Evolutionary conservation across 768 basidiomycete species (phyloP).

Genomic region (Lyophyllum atratum): DNA sequence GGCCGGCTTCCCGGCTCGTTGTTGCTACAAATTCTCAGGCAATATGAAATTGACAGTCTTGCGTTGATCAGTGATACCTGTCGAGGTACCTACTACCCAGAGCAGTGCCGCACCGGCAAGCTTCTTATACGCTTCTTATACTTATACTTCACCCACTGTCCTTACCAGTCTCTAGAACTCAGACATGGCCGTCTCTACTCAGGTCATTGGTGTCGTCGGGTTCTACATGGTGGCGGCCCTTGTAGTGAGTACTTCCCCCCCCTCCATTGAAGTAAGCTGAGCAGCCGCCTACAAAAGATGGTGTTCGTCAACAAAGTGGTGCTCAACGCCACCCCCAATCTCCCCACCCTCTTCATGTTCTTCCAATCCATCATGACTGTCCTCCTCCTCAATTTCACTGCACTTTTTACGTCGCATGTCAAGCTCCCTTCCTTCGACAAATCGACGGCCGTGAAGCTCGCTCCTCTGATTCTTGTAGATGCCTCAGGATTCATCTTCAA

Average conservation of each 20-base stretch:
- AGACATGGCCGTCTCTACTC: constrained; percentile 21
- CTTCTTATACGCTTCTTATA: background rate
- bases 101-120: background rate
- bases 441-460: constrained; percentile 18
- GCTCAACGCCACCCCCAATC: constrained; percentile 28
- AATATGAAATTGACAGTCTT: background rate
- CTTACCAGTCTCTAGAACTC: background rate
- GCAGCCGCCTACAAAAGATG: constrained; percentile 44
- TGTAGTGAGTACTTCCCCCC: constrained; percentile 46
- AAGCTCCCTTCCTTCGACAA: constrained; percentile 24
- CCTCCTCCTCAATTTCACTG: constrained; percentile 23
- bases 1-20: background rate
- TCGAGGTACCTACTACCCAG: background rate
- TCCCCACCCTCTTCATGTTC: constrained; percentile 29
- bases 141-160: background rate
- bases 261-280: background rate
- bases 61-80: background rate
- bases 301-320: constrained; percentile 58
- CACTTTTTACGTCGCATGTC: constrained; percentile 23
- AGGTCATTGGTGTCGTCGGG: constrained; percentile 42
- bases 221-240: constrained; percentile 74
- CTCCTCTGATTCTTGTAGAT: constrained; percentile 37
- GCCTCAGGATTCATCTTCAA: constrained; percentile 34
- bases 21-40: background rate
- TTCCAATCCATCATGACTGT: constrained; percentile 32